phyloP scores from a whole-genome alignment of 805 yeast species.

The Ogataea parapolymorpha region DNA sequence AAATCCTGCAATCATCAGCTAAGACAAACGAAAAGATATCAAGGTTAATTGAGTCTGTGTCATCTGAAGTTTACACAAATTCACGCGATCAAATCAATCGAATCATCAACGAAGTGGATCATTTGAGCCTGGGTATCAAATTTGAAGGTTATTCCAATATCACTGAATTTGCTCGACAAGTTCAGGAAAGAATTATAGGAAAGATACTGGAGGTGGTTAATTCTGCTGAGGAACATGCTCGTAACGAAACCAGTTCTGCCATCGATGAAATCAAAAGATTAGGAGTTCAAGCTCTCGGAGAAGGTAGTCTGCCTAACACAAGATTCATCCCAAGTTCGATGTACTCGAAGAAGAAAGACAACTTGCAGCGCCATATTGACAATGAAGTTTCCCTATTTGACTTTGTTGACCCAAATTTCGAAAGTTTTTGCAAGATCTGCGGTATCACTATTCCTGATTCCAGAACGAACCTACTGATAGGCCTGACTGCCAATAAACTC shows the following conservation, averaged over 20 bases:
- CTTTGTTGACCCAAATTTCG: slow-evolving; percentile 73
- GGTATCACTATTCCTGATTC: slow-evolving; percentile 38
- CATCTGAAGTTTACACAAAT: slow-evolving; percentile 55
- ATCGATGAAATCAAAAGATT: slow-evolving; percentile 59
- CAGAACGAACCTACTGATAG: slow-evolving; percentile 27
- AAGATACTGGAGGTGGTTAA: slow-evolving; percentile 62
- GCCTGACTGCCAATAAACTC: slow-evolving; percentile 20
- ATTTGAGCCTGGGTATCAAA: slow-evolving; percentile 35
- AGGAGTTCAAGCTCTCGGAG: slow-evolving; percentile 66
- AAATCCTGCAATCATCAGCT: slow-evolving; percentile 48
- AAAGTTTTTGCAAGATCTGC: slow-evolving; percentile 44
- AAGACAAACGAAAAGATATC: slow-evolving; percentile 58
- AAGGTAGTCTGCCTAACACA: slow-evolving; percentile 55
- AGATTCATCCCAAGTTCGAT: slow-evolving; percentile 70
- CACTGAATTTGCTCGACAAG: slow-evolving; percentile 64
- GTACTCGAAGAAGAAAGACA: slow-evolving; percentile 76
- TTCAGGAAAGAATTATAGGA: slow-evolving; percentile 65
- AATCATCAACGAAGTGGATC: slow-evolving; percentile 45
- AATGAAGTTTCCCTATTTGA: slow-evolving; percentile 65
- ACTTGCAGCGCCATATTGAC: slow-evolving; percentile 52
- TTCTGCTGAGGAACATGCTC: slow-evolving; percentile 67
- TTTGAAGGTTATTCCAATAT: slow-evolving; percentile 63
- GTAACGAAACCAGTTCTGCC: slow-evolving; percentile 51
- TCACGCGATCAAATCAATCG: slow-evolving; percentile 51
- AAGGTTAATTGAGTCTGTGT: slow-evolving; percentile 56